Evolutionary conservation across 768 basidiomycete genomes (phyloP).

Genomic region (Pulveroboletus sp.): DNA sequence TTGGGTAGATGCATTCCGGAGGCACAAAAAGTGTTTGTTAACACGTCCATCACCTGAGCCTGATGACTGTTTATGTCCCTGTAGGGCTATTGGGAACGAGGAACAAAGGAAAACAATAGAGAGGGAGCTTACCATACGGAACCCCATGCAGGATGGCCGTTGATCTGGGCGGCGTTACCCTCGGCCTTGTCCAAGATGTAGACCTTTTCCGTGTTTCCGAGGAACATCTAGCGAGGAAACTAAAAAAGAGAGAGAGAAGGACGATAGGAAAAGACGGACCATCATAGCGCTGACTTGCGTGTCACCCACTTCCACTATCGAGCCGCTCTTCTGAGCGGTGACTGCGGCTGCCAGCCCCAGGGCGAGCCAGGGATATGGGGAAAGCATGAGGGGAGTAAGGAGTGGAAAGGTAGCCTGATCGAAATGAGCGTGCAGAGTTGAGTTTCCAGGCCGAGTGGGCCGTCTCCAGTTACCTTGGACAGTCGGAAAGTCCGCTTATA

Average conservation of each 20-base stretch:
- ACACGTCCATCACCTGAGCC: slow-evolving; percentile 32
- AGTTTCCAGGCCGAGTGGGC: background rate
- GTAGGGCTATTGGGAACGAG: background rate
- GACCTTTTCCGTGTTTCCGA: slow-evolving; percentile 74
- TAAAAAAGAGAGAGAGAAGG: background rate
- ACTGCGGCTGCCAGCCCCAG: slow-evolving; percentile 40
- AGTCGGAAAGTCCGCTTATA: background rate
- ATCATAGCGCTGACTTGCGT: slow-evolving; percentile 52
- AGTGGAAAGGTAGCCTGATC: background rate
- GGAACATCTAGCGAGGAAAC: slow-evolving; percentile 54
- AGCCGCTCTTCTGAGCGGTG: slow-evolving; percentile 23
- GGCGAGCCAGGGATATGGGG: slow-evolving; percentile 37
- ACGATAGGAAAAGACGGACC: slow-evolving; percentile 31
- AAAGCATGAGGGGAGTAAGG: slow-evolving; percentile 23
- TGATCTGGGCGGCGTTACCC: slow-evolving; percentile 60
- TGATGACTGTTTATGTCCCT: slow-evolving; percentile 24
- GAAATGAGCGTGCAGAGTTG: slow-evolving; percentile 13
- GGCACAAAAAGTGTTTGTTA: slow-evolving; percentile 74
- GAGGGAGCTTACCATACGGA: slow-evolving; percentile 48
- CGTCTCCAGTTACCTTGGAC: background rate
- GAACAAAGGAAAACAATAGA: background rate
- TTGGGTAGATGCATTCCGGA: slow-evolving; percentile 81
- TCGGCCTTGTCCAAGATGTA: slow-evolving; percentile 93
- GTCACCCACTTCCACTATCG: slow-evolving; percentile 21
- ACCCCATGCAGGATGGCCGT: slow-evolving; percentile 72